These are phyloP conservation scores for Spirogloea muscicola DNA, from an alignment of 139 green algal species.

Conservation along the genomic window DNA sequence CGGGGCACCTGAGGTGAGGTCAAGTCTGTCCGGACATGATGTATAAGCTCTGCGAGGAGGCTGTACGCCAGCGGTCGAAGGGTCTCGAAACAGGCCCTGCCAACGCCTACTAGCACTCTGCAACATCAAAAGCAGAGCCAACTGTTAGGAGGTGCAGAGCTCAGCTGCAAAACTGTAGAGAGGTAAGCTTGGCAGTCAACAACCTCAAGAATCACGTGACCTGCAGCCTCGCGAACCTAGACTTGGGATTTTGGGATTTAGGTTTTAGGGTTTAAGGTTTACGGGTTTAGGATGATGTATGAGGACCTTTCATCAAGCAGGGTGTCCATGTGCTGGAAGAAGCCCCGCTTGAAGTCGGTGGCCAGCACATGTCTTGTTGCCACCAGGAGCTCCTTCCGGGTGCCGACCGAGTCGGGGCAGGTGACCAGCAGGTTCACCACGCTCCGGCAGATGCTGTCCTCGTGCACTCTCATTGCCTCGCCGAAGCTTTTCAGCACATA, in stretches of 20 bases:
- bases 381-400: constrained; percentile 66
- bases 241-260: too few relatives aligned
- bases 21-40: constrained; percentile 6
- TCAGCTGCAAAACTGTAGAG: too few relatives aligned
- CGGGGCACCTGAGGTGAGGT: constrained; percentile 52
- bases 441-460: constrained; percentile 48
- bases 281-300: too few relatives aligned
- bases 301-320: constrained; percentile 75
- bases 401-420: constrained; percentile 65
- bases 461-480: constrained; percentile 48
- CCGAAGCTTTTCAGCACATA: constrained; percentile 51
- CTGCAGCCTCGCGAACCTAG: too few relatives aligned
- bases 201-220: too few relatives aligned
- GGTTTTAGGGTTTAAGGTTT: too few relatives aligned
- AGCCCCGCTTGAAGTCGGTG: constrained; percentile 59
- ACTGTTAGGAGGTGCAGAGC: too few relatives aligned
- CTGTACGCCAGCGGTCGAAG: constrained; percentile 69
- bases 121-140: too few relatives aligned
- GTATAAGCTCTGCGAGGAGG: constrained; percentile 74
- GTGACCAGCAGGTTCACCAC: constrained; percentile 58
- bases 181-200: too few relatives aligned
- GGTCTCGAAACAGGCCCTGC: constrained; percentile 59
- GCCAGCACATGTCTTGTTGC: constrained; percentile 49
- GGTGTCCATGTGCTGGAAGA: constrained; percentile 53
- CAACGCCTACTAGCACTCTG: constrained; percentile 62